Evolutionary conservation across 2,329 filamentous ascomycete genomes (phyloP).

Genomic region (Aspergillus intermedius): DNA sequence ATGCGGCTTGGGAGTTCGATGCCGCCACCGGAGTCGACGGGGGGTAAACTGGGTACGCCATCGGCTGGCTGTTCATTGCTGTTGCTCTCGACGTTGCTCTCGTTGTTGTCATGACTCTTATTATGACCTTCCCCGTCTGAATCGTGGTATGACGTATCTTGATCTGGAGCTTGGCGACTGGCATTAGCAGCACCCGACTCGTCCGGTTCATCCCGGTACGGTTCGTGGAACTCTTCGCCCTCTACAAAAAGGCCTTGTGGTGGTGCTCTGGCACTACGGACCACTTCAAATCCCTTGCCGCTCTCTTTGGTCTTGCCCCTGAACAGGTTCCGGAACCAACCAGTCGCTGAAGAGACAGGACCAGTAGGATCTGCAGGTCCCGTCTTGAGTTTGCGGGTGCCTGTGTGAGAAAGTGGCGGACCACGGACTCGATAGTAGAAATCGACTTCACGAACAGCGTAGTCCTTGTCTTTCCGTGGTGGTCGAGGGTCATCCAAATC

Average conservation of each 20-base stretch:
- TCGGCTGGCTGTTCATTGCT: not conserved
- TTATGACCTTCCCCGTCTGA: conserved; percentile 7
- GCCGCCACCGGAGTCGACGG: conserved; percentile 52
- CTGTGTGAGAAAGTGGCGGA: conserved; percentile 73
- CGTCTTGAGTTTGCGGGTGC: conserved; percentile 79
- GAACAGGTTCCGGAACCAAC: conserved; percentile 77
- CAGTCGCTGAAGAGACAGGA: conserved; percentile 78
- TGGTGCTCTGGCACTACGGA: conserved; percentile 80
- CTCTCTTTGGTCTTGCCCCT: conserved; percentile 88
- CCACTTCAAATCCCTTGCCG: conserved; percentile 93
- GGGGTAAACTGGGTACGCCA: conserved; percentile 40
- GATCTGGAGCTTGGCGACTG: conserved; percentile 20
- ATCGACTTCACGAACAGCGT: conserved; percentile 89
- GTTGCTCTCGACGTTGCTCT: conserved; percentile 13
- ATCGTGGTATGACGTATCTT: conserved; percentile 16
- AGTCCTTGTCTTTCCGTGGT: conserved; percentile 76
- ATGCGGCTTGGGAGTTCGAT: conserved; percentile 60
- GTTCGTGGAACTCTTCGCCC: conserved; percentile 57
- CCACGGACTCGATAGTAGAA: conserved; percentile 94
- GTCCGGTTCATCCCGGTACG: conserved; percentile 53
- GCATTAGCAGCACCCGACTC: conserved; percentile 16
- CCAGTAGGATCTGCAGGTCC: conserved; percentile 92
- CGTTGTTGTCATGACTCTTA: conserved; percentile 37
- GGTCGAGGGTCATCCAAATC: conserved; percentile 44
- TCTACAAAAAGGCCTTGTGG: conserved; percentile 59